Conservation (phyloP, 345 rosid genomes). For the Citrus glauca region DNA sequence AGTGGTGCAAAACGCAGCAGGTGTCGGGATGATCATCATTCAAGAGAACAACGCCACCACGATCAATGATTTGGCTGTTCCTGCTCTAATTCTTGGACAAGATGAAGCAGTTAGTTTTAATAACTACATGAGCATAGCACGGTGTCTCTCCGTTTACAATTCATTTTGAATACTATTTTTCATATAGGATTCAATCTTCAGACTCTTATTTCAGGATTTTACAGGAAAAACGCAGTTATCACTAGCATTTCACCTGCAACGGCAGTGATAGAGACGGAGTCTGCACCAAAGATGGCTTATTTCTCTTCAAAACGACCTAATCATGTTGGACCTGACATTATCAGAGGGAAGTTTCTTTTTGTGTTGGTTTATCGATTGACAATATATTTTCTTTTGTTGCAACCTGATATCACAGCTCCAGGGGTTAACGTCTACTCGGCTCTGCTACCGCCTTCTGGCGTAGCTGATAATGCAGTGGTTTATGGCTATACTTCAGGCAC, state of each 20-base stretch:
- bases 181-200: neutral
- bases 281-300: neutral
- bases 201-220: neutral
- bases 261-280: neutral
- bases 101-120: neutral
- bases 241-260: neutral
- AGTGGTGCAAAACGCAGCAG: neutral
- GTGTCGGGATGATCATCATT: neutral
- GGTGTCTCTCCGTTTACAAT: neutral
- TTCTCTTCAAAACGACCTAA: neutral
- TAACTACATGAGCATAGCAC: neutral
- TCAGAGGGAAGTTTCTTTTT: neutral
- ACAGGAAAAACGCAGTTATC: neutral
- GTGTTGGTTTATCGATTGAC: neutral
- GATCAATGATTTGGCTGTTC: neutral
- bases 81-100: neutral
- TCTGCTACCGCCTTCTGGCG: neutral
- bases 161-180: neutral
- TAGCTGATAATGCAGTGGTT: neutral
- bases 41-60: neutral
- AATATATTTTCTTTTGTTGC: neutral
- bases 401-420: conserved; percentile 23
- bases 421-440: conserved; percentile 9
- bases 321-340: neutral
- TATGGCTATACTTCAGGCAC: conserved; percentile 8